Conservation (phyloP, 768 basidiomycete genomes). For the Russula sp. region DNA sequence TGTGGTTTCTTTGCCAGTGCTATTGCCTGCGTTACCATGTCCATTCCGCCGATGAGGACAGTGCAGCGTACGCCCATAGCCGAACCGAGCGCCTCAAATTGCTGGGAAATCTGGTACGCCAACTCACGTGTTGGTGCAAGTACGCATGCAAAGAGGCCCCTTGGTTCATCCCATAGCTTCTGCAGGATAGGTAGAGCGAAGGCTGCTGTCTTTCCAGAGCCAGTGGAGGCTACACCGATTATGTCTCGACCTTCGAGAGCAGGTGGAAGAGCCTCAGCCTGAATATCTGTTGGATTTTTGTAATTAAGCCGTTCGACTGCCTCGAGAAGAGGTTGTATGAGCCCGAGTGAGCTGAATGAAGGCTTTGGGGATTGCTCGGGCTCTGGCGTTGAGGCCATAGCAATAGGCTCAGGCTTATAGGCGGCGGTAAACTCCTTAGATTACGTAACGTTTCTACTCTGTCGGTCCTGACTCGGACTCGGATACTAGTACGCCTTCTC, state of each 20-base stretch:
- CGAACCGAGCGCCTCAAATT: constrained; percentile 87
- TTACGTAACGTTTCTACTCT: background rate
- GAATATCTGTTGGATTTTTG: constrained; percentile 87
- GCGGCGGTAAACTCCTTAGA: background rate
- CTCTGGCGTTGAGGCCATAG: background rate
- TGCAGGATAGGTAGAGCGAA: constrained; percentile 95
- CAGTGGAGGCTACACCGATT: constrained; percentile 97
- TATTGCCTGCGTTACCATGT: constrained; percentile 84
- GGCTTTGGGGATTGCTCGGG: constrained; percentile 23
- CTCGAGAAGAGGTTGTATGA: constrained; percentile 84
- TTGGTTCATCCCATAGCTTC: constrained; percentile 93
- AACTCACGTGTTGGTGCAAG: constrained; percentile 97
- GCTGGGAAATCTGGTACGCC: constrained; percentile 97
- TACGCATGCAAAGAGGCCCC: constrained; percentile 87
- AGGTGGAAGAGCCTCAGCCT: constrained; percentile 74
- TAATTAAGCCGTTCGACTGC: constrained; percentile 77
- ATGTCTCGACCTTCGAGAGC: constrained; percentile 91
- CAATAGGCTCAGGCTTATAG: too few species aligned
- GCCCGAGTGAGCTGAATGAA: constrained; percentile 77
- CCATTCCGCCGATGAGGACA: constrained; percentile 93
- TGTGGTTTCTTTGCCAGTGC: constrained; percentile 92
- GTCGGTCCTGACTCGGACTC: too few species aligned
- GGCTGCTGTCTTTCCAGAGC: constrained; percentile 96
- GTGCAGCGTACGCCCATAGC: constrained; percentile 88
- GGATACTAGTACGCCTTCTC: constrained; percentile 23